A percentile compares a stretch with the other conserved stretches of the same genome.
Conservation (phyloP, 805 yeast genomes). For the Saturnispora saitoi region DNA sequence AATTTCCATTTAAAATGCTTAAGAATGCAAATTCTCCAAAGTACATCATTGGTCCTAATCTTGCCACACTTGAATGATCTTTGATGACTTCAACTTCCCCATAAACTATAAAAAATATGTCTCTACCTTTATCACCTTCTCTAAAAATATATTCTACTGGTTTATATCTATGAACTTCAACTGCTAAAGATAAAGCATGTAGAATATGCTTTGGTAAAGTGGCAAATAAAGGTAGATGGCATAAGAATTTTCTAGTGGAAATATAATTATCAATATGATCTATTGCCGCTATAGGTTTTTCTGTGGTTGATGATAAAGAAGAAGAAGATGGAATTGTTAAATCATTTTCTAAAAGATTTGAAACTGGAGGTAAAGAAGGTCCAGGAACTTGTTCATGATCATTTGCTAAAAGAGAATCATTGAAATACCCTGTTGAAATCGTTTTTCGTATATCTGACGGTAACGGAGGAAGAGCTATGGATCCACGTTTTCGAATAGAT, state of each 20-base stretch:
- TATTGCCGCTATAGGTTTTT: background rate
- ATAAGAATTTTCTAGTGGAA: conserved; percentile 46
- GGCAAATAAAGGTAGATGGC: conserved; percentile 50
- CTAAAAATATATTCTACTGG: conserved; percentile 54
- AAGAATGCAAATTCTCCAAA: conserved; percentile 75
- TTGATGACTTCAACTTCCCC: conserved; percentile 64
- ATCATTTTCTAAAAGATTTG: conserved; percentile 3
- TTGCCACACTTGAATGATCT: conserved; percentile 41
- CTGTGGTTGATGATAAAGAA: background rate
- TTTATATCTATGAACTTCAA: conserved; percentile 43
- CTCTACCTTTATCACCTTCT: conserved; percentile 53
- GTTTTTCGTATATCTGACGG: conserved; percentile 4
- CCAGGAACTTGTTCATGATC: conserved; percentile 32
- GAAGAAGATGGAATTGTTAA: background rate
- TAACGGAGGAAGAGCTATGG: conserved; percentile 7
- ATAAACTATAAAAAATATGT: conserved; percentile 54
- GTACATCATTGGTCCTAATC: conserved; percentile 54
- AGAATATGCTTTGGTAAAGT: conserved; percentile 49
- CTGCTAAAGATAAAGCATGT: conserved; percentile 56
- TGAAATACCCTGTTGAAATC: background rate
- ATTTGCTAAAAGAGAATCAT: conserved; percentile 26
- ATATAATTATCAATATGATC: conserved; percentile 45
- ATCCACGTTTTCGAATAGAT: conserved; percentile 8
- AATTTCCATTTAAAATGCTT: conserved; percentile 30
- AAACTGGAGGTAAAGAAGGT: conserved; percentile 31